Evolutionary conservation across 306 rosid genomes (phyloP), one percentile per base, ranked within the genome.

Genomic region (Vicia faba): DNA sequence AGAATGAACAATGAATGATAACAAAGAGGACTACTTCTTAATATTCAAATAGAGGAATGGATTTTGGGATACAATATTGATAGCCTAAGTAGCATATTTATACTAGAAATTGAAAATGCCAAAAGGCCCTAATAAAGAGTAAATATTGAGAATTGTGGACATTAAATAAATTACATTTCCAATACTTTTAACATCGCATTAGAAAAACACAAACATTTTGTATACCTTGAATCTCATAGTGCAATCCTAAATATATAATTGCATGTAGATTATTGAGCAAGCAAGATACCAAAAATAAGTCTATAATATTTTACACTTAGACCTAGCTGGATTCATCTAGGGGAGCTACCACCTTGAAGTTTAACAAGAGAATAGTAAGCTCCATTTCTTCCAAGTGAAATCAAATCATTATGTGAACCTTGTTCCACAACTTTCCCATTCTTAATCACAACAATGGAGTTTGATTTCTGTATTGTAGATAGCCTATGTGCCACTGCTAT

Each of bases 361-460:
- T 83, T 83, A 60, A 82, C 82, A 57, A 80, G 80, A 43, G 89
- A 78, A 80, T 54, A 68, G 55, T 88, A 86, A 8, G 80, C 89
- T 57, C 96, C 93, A 7, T 68, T 76, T 16, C 63, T 72, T 63
- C 89, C 84, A 8, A 86, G 60, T 9, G 89, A 80, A 70, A 88
- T 78, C 68, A 91, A 71, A 15, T 88, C 91, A 18, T 85, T 86
- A 73, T 91, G 96, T 16, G 97, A 83, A 19, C 96, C 93, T 75
- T 84, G 93, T 70, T 88, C 91, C 61, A 68, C 88, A 71, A 88
- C 93, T 68, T 82, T 86, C 13, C 97, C 92, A 9, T 73, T 73
- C 82, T 86, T 82, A 75, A 91, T 86, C 69, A 88, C 89, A 18
- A 84, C 89, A 80, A 91, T 88, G 76, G 85, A 72, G 80, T 84